Conservation (phyloP, 2,329 filamentous ascomycete species). For the Penicillium aurantiogriseum region DNA sequence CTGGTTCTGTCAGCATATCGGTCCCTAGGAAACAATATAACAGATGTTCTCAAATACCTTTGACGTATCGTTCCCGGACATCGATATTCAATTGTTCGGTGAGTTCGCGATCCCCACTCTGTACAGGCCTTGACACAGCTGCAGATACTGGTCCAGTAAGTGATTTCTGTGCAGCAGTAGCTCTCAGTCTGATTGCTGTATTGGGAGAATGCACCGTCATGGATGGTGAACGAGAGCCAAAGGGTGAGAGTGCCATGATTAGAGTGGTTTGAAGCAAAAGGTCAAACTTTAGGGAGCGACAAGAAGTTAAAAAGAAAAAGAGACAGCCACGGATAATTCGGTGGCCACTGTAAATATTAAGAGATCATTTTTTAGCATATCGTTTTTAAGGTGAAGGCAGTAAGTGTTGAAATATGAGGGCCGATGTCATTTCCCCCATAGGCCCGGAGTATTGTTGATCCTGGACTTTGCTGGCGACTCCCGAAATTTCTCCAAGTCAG, state of each 20-base stretch:
- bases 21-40: not conserved
- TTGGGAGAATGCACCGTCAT: constrained; percentile 33
- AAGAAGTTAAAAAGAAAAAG: not conserved
- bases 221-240: constrained; percentile 40
- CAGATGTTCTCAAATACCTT: constrained; percentile 54
- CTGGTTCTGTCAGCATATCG: constrained; percentile 42
- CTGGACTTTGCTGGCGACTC: constrained; percentile 16
- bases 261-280: not conserved
- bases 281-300: not conserved
- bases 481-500: constrained; percentile 32
- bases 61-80: constrained; percentile 84
- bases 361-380: constrained; percentile 6
- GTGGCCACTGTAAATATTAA: not conserved
- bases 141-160: constrained; percentile 16
- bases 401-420: not conserved
- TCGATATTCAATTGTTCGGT: constrained; percentile 79
- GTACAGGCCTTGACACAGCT: constrained; percentile 12
- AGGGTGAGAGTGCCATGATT: constrained; percentile 46
- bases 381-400: not conserved
- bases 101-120: constrained; percentile 41
- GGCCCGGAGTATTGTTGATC: constrained; percentile 35
- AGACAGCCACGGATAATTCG: not conserved
- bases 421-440: not conserved
- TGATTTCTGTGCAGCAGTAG: constrained; percentile 33
- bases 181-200: constrained; percentile 36